Base-by-base conservation (phyloP, 352 stramenopile genomes). In the Paralagenidium karlingii region DNA sequence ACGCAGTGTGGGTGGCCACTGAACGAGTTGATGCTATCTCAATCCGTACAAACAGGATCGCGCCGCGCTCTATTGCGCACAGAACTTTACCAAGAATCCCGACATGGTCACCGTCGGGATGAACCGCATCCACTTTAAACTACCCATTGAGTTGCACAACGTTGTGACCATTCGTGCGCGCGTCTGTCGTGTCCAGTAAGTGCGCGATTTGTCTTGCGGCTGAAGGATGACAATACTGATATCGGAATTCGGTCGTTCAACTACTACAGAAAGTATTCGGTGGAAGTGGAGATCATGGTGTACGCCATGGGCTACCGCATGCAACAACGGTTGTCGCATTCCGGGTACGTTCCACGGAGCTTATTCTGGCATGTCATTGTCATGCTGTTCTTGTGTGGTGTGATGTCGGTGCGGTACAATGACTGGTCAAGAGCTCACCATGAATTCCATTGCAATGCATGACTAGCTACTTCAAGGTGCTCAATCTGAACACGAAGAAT, bases 61-160 rank as follows among this genome's bases (percentile, higher is more conserved):
- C 15, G 50, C 57, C 1, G 58, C 58, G 26, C 42, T 68, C 40
- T 77, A 79, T 41, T 78, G 75, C 40, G 62, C 71, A 5, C 70
- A 68, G 21, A 85, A 77, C 60, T 82, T 88, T 51, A 86, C 75
- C 40, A 83, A 88, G 53, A 78, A 88, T 45, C 65, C 67, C 26
- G 34, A 42, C 42, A 63, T 63, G 53, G 71, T 81, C 34, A 86
- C 75, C 13, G 67, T 84, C 31, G 71, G 65, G 12, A 77, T 76
- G 47, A 82, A 62, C 43, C 64, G 82, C 30, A 73, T 69, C 19
- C 43, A 85, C 45, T 89, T 89, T 49, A 68, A 75, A 51, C 43
- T 69, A 19, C 59, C 59, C 25, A 69, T 69, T 28, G 51, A 34
- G 3, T 37, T 60, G 5, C 65, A 68, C 57, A 78, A 89, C 56